Conservation (phyloP, 2,329 filamentous ascomycete genomes). For the Davidsoniella neocaledoniae region DNA sequence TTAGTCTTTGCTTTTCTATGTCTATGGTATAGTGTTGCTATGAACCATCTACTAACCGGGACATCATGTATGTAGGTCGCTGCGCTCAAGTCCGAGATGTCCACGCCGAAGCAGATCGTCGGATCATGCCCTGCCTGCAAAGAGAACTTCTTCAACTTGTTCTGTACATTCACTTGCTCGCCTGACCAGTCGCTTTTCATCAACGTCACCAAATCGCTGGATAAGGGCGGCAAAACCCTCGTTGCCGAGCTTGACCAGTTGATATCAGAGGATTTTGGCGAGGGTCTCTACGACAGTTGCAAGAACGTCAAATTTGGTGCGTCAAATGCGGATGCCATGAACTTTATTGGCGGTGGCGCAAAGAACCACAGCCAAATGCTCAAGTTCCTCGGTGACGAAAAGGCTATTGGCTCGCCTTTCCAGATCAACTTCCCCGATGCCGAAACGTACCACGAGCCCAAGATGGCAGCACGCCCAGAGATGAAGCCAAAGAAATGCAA, state of each 20-base stretch:
- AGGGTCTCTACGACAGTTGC: constrained; percentile 88
- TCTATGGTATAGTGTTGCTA: neutral
- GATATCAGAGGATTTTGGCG: constrained; percentile 66
- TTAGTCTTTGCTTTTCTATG: constrained; percentile 19
- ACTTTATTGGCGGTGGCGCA: constrained; percentile 87
- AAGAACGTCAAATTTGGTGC: constrained; percentile 98
- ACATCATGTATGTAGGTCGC: constrained; percentile 39
- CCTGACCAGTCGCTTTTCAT: constrained; percentile 91
- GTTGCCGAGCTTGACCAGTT: constrained; percentile 86
- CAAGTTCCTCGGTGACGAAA: constrained; percentile 86
- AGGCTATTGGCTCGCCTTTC: constrained; percentile 81
- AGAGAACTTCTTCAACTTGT: constrained; percentile 95
- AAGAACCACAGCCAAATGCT: constrained; percentile 77
- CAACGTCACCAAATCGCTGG: constrained; percentile 65
- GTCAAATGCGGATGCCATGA: constrained; percentile 84
- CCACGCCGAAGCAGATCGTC: constrained; percentile 75
- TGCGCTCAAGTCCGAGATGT: constrained; percentile 65
- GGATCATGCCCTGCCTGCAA: constrained; percentile 92
- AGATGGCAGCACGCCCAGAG: constrained; percentile 50
- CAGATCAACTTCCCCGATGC: constrained; percentile 75
- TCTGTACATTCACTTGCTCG: constrained; percentile 96
- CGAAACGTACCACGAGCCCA: constrained; percentile 30
- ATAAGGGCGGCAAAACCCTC: constrained; percentile 36
- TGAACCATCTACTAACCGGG: constrained; percentile 2
- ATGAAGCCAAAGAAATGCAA: constrained; percentile 76